A percentile compares a stretch with the other conserved stretches of the same genome.
Evolutionary conservation across 345 rosid species (phyloP).

Genomic region (Theobroma cacao): DNA sequence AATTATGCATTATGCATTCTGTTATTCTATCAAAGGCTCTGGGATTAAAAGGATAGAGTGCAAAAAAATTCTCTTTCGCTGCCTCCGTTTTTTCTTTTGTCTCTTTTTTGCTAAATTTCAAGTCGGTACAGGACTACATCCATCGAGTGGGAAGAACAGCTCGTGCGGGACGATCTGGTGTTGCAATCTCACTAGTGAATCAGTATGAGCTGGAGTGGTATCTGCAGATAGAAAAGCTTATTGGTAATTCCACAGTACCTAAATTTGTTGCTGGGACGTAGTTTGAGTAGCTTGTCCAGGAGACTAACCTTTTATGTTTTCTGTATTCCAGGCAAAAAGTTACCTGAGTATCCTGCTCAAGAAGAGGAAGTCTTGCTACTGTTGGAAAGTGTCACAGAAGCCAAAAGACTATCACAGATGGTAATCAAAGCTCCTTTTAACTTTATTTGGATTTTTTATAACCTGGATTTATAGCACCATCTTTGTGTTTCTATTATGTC

Average conservation of each 20-base stretch:
- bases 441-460: neutral
- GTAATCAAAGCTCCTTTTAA: neutral
- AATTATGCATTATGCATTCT: neutral
- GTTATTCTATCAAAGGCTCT: neutral
- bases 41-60: neutral
- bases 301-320: neutral
- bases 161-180: slow-evolving; percentile 97
- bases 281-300: neutral
- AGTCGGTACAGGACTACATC: slow-evolving; percentile 48
- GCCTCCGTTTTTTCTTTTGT: too few species aligned
- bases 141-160: slow-evolving; percentile 68
- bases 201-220: slow-evolving; percentile 96
- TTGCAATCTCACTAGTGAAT: slow-evolving; percentile 84
- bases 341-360: slow-evolving; percentile 66
- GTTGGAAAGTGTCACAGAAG: slow-evolving; percentile 17
- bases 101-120: neutral
- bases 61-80: neutral
- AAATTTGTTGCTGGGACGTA: neutral
- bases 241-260: slow-evolving; percentile 43
- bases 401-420: slow-evolving; percentile 12
- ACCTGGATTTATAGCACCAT: neutral
- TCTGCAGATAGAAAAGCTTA: slow-evolving; percentile 81
- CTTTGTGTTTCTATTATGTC: neutral
- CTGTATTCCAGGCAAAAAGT: slow-evolving; percentile 59
- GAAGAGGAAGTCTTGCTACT: slow-evolving; percentile 77